Conservation (phyloP, 2,329 filamentous ascomycete genomes). For the Fusarium scirpi region DNA sequence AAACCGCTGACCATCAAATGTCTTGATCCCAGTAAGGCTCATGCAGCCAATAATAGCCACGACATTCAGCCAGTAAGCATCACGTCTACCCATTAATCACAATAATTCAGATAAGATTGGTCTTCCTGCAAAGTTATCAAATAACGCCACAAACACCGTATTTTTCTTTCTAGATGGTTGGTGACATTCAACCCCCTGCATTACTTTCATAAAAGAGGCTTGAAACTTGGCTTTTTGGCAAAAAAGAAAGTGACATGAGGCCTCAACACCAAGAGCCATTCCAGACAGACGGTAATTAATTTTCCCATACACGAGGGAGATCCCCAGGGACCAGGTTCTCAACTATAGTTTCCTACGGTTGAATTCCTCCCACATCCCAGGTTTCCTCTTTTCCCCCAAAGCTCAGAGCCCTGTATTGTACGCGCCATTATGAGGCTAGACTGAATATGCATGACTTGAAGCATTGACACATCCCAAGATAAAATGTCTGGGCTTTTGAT, state of each 20-base stretch:
- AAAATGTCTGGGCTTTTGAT: neutral
- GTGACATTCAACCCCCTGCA: neutral
- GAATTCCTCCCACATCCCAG: conserved; percentile 4
- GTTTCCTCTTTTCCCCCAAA: conserved; percentile 1
- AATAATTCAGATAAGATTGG: conserved; percentile 41
- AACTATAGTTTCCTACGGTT: neutral
- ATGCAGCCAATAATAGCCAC: conserved; percentile 17
- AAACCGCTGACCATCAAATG: neutral
- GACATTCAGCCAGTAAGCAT: conserved; percentile 28
- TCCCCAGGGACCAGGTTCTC: conserved; percentile 7
- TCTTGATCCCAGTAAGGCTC: conserved; percentile 6
- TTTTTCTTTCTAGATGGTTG: neutral
- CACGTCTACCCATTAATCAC: conserved; percentile 39
- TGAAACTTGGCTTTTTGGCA: neutral
- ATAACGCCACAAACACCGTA: conserved; percentile 27
- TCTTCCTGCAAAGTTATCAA: neutral
- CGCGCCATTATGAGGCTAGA: neutral
- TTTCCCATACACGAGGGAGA: neutral
- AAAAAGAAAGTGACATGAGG: neutral
- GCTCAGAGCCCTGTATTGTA: neutral
- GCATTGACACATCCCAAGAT: conserved; percentile 35
- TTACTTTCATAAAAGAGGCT: neutral
- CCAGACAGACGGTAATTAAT: neutral
- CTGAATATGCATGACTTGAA: conserved; percentile 24
- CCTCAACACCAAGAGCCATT: neutral